These are phyloP conservation scores for Suillus subaureus DNA, from an alignment of 768 basidiomycete species.

Conservation along the genomic window DNA sequence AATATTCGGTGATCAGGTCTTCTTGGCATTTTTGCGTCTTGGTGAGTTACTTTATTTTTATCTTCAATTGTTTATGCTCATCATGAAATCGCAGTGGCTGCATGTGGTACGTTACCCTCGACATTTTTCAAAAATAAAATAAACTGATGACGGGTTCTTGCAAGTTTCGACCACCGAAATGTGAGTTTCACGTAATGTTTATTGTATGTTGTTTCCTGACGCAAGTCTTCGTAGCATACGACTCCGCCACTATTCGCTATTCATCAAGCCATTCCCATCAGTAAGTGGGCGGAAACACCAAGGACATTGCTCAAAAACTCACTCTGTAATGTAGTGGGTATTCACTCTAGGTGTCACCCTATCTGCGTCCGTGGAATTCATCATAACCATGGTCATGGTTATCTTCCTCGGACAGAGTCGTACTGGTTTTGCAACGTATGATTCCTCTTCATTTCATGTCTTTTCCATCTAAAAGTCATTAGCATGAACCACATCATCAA, in stretches of 20 bases:
- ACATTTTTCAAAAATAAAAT: too few relatives aligned
- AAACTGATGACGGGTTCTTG: too few relatives aligned
- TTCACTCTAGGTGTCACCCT: conserved; percentile 34
- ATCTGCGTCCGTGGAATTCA: conserved; percentile 35
- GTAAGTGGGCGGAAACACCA: conserved; percentile 13
- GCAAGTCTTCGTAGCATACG: conserved; percentile 20
- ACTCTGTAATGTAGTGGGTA: conserved; percentile 27
- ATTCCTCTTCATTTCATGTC: background rate
- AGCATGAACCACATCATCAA: conserved; percentile 55
- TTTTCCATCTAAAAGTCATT: background rate
- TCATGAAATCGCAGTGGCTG: conserved; percentile 23
- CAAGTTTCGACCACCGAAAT: conserved; percentile 36
- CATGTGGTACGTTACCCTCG: conserved; percentile 25
- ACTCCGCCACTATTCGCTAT: conserved; percentile 30
- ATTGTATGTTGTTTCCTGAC: background rate
- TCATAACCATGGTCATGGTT: conserved; percentile 33
- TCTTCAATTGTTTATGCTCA: background rate
- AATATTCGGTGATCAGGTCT: conserved; percentile 15
- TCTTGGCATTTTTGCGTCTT: conserved; percentile 37
- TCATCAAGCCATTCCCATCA: conserved; percentile 34
- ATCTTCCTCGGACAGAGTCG: conserved; percentile 35
- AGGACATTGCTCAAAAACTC: background rate
- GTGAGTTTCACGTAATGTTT: conserved; percentile 14
- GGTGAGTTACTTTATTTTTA: conserved; percentile 20
- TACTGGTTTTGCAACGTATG: conserved; percentile 33